Evolutionary conservation across 805 yeast species (phyloP).

Genomic region (Kluyveromyces dobzhanskii): DNA sequence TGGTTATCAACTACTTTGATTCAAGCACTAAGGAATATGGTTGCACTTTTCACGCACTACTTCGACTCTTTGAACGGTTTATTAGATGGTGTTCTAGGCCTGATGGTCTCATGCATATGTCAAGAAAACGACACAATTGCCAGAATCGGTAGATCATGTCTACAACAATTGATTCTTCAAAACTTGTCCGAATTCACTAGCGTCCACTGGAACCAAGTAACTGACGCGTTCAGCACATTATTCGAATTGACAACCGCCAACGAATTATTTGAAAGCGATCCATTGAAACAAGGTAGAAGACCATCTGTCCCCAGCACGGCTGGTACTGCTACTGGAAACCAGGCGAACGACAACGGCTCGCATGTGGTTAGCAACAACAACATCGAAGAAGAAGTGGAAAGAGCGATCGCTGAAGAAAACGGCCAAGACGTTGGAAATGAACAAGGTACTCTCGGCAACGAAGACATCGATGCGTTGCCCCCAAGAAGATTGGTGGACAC

Average conservation of each 20-base stretch:
- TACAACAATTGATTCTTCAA: constrained; percentile 69
- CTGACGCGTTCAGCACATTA: constrained; percentile 53
- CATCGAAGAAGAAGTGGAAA: constrained; percentile 24
- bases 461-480: constrained; percentile 7
- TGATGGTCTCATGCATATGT: constrained; percentile 81
- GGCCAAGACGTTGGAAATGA: constrained; percentile 32
- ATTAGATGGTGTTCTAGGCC: constrained; percentile 69
- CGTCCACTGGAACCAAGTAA: constrained; percentile 69
- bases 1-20: constrained; percentile 96
- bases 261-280: constrained; percentile 60
- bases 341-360: not conserved
- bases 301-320: constrained; percentile 10
- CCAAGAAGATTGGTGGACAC: constrained; percentile 14
- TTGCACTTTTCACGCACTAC: constrained; percentile 73
- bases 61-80: constrained; percentile 67
- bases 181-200: constrained; percentile 57
- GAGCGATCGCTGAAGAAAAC: constrained; percentile 28
- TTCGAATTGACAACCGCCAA: constrained; percentile 80
- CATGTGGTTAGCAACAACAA: constrained; percentile 3
- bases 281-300: constrained; percentile 30
- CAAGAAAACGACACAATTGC: constrained; percentile 97
- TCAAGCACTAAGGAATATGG: constrained; percentile 86
- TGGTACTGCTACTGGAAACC: not conserved
- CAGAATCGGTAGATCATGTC: constrained; percentile 84
- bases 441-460: constrained; percentile 3